Conservation (phyloP, 2,329 filamentous ascomycete genomes). For the Alternaria ventricosa region DNA sequence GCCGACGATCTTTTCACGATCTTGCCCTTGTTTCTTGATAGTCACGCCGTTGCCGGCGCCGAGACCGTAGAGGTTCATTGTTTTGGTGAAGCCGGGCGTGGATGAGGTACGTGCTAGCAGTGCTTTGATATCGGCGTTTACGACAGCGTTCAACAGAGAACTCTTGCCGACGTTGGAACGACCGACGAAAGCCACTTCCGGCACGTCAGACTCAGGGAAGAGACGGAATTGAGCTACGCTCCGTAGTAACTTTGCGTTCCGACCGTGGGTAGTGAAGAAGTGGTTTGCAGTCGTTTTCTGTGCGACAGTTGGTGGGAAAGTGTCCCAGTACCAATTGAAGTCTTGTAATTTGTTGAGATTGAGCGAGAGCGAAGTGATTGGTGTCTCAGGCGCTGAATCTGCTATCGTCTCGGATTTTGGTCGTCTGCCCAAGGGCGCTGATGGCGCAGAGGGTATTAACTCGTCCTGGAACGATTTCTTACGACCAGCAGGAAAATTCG, state of each 20-base stretch:
- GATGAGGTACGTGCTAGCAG: constrained; percentile 57
- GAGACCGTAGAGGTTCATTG: constrained; percentile 71
- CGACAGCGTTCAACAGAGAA: constrained; percentile 68
- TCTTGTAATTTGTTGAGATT: constrained; percentile 16
- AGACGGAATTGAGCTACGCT: constrained; percentile 66
- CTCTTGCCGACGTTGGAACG: constrained; percentile 75
- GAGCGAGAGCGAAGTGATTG: constrained; percentile 5
- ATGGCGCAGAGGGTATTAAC: constrained; percentile 23
- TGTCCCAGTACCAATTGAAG: constrained; percentile 46
- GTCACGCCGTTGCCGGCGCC: constrained; percentile 45
- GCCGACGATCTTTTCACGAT: constrained; percentile 44
- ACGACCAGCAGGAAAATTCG: background rate
- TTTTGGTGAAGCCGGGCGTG: constrained; percentile 66
- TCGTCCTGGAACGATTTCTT: background rate
- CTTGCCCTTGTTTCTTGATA: constrained; percentile 24
- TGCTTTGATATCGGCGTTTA: constrained; percentile 52
- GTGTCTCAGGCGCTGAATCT: constrained; percentile 5
- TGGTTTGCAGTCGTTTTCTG: constrained; percentile 51
- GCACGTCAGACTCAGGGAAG: constrained; percentile 61
- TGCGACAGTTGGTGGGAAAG: constrained; percentile 30
- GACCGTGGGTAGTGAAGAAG: constrained; percentile 51
- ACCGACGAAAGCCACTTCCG: constrained; percentile 71
- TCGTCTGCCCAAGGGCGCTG: constrained; percentile 6
- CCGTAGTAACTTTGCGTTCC: constrained; percentile 62
- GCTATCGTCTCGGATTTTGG: background rate